phyloP scores from a whole-genome alignment of 1,139 yeast species.

The Pichia sp. region DNA sequence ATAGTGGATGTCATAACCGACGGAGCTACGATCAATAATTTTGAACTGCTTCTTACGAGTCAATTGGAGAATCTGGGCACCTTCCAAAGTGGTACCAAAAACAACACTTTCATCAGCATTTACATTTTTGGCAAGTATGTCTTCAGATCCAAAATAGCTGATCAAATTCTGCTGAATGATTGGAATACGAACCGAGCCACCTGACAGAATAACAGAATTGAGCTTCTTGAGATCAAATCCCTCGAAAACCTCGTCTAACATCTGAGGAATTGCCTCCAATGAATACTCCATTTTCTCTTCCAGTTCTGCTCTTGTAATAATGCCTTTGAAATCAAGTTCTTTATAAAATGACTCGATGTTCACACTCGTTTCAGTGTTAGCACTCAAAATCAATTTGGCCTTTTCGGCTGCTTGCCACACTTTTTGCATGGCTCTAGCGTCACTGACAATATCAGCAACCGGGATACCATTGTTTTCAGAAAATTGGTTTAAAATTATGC shows the following conservation, averaged over 20 bases:
- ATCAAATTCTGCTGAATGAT: conserved; percentile 62
- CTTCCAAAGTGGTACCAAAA: conserved; percentile 81
- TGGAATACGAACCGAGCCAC: conserved; percentile 93
- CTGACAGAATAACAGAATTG: conserved; percentile 72
- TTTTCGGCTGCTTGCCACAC: conserved; percentile 81
- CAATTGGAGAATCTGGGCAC: conserved; percentile 58
- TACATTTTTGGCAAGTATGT: conserved; percentile 71
- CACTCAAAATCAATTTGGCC: conserved; percentile 81
- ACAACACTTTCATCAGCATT: conserved; percentile 96
- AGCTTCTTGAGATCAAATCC: conserved; percentile 39
- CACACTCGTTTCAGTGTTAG: conserved; percentile 71
- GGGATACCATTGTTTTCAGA: conserved; percentile 29
- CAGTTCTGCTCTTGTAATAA: conserved; percentile 70
- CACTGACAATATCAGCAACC: conserved; percentile 33
- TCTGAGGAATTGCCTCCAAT: conserved; percentile 34
- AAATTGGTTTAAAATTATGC: conserved; percentile 57
- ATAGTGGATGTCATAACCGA: conserved; percentile 35
- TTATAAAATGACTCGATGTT: conserved; percentile 66
- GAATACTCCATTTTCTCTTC: conserved; percentile 39
- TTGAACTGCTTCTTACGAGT: conserved; percentile 61
- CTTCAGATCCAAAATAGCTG: conserved; percentile 47
- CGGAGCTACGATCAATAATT: conserved; percentile 53
- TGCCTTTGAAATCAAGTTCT: conserved; percentile 68
- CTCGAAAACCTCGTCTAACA: conserved; percentile 53
- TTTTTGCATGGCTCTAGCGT: conserved; percentile 61